Base-by-base conservation (phyloP, 352 stramenopile species). In the Pythium angustatum region DNA sequence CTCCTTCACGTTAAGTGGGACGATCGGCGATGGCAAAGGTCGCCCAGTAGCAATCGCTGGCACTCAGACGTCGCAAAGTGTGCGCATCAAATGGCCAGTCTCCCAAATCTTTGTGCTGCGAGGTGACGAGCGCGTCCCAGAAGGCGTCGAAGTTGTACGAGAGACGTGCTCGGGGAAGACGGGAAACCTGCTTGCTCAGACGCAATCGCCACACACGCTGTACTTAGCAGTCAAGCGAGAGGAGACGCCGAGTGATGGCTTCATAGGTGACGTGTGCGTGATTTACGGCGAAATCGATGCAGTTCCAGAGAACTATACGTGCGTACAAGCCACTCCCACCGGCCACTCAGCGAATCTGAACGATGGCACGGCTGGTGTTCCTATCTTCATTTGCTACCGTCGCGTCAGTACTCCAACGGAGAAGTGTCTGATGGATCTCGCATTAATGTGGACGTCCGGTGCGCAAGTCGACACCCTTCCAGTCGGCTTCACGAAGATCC, bases 211-310 rank as follows among this genome's bases (percentile, higher is more conserved):
- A 27, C 69, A 92, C 36, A 83, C 83, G 26, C 56, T 96, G 27
- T 94, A 91, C 52, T 27, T 96, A 24, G 85, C 77, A 21, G 77
- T 94, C 8, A 87, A 86, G 43, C 79, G 87, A 2, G 84, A 91
- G 41, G 77, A 85, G 33, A 57, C 52, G 10, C 79, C 83, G 26
- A 54, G 34, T 14, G 81, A 76, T 1, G 41, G 56, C 4, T 92
- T 84, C 36, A 69, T 94, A 26, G 83, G 71, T 31, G 87, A 96
- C 19, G 63, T 96, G 19, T 91, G 77, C 31, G 83, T 96, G 8
- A 88, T 96, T 33, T 96, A 95, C 49, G 85, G 84, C 3, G 87
- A 94, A 36, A 93, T 96, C 33, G 87, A 96, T 56, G 77, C 82
- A 17, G 68, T 95, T 5, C 87, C 87, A 12, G 87, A 96, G 17